phyloP scores from a whole-genome alignment of 2,329 filamentous ascomycete species.

The Corinectria fuckeliana region DNA sequence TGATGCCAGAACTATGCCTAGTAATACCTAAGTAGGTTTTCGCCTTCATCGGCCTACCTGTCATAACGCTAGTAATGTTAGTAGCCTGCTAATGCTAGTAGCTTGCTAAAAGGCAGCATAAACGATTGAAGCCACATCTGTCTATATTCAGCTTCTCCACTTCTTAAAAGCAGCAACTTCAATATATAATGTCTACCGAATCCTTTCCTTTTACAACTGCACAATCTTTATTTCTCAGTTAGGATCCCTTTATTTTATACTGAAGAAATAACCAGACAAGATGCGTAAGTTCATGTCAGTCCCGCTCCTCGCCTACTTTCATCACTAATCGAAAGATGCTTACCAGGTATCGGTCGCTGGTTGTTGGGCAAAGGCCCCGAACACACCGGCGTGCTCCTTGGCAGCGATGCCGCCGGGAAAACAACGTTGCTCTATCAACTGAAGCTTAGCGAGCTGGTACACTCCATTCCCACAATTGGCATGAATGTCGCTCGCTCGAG shows the following conservation, averaged over 20 bases:
- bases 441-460: constrained; percentile 91
- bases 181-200: constrained; percentile 12
- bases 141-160: constrained; percentile 29
- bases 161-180: constrained; percentile 28
- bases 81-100: background rate
- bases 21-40: too few species aligned
- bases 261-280: background rate
- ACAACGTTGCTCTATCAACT: constrained; percentile 79
- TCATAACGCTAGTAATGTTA: too few species aligned
- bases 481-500: constrained; percentile 77
- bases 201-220: background rate
- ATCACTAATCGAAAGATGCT: constrained; percentile 5
- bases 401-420: constrained; percentile 62
- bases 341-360: constrained; percentile 34
- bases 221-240: background rate
- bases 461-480: constrained; percentile 92
- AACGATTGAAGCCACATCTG: constrained; percentile 30
- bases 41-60: too few species aligned
- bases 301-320: fast-evolving
- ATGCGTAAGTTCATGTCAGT: constrained; percentile 26
- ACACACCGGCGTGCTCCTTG: constrained; percentile 29
- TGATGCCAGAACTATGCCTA: too few species aligned
- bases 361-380: constrained; percentile 27
- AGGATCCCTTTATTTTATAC: background rate
- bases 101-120: background rate